These are phyloP conservation scores for Antrodiella citrinella DNA, from an alignment of 768 basidiomycete species.

Conservation along the genomic window DNA sequence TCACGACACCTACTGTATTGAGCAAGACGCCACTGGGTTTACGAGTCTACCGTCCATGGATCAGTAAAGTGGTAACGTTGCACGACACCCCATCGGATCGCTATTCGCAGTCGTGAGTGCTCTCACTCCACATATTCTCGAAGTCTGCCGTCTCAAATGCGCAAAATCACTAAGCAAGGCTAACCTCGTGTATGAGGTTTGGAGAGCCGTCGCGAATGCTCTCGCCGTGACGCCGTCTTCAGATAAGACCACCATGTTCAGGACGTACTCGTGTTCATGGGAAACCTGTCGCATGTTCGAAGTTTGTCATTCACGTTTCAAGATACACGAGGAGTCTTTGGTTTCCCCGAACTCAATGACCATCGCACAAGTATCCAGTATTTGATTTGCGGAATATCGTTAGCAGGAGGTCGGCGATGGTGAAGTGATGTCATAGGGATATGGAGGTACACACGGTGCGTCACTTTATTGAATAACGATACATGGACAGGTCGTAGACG, in stretches of 20 bases:
- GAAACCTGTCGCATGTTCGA: slow-evolving; percentile 49
- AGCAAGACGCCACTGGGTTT: neutral
- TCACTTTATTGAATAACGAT: too few species aligned
- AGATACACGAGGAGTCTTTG: too few species aligned
- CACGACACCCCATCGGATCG: neutral
- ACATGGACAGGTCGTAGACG: too few species aligned
- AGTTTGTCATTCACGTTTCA: slow-evolving; percentile 44
- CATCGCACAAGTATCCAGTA: too few species aligned
- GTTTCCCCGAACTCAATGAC: too few species aligned
- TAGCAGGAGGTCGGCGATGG: too few species aligned
- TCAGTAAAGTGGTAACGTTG: neutral
- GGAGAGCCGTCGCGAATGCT: neutral
- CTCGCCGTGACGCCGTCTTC: slow-evolving; percentile 13
- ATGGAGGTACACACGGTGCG: too few species aligned
- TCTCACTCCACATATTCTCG: neutral
- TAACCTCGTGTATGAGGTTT: neutral
- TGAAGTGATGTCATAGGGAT: too few species aligned
- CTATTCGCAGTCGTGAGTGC: neutral
- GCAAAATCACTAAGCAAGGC: neutral
- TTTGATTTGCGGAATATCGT: too few species aligned
- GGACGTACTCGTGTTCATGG: slow-evolving; percentile 43
- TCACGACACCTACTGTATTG: neutral
- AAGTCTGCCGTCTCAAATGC: too few species aligned
- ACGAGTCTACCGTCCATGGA: neutral
- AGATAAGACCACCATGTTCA: slow-evolving; percentile 39